Base-by-base conservation (phyloP, 2,329 filamentous ascomycete genomes). In the Scytalidium sp. region DNA sequence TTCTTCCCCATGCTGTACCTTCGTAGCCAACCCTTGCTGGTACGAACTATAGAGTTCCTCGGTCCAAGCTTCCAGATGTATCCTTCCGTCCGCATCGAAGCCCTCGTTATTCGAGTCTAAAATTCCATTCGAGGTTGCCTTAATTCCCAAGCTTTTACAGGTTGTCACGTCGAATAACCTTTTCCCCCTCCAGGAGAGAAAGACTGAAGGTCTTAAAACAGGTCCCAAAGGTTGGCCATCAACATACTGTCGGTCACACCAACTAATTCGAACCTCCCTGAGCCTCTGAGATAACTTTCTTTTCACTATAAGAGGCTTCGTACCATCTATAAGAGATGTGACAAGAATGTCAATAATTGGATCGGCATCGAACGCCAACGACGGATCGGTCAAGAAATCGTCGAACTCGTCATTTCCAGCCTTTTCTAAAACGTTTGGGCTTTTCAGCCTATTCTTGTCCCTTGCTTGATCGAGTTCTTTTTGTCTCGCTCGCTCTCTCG, bases 11-110 rank as follows among this genome's bases (percentile, higher is more conserved):
- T 47, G 43, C 45, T 42, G 43, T 32, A 50, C 27, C 25, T 50
- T 47, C 1, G 50, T 55, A 19, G 45, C 56, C 10, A 50, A 42
- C 39, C 41, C 43, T 17, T 53, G 48, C 29, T 61, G 50, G 19
- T 55, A 51, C 25, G 73, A 69, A 46, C 70, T 67, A 54, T 82
- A 86, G 2, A 80, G 67, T 10, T 87, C 81, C 7, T 82, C 74
- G 0, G 88, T 93, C 79, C 88, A 90, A 6, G 87, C 88, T 65
- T 92, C 85, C 55, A 96, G 76, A 56, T 87, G 79, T n/a, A 96
- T 78, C 47, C 79, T 78, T 11, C 75, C 74, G 20, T 79, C 76
- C 3, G 74, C 67, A 47, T 64, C 57, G 19, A 79, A 77, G 2
- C 78, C 76, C 8, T 70, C 63, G 23, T 63, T 64, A 10, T 64